Conservation (phyloP, 257 asterid species). For the Ajuga chamaepitys region DNA sequence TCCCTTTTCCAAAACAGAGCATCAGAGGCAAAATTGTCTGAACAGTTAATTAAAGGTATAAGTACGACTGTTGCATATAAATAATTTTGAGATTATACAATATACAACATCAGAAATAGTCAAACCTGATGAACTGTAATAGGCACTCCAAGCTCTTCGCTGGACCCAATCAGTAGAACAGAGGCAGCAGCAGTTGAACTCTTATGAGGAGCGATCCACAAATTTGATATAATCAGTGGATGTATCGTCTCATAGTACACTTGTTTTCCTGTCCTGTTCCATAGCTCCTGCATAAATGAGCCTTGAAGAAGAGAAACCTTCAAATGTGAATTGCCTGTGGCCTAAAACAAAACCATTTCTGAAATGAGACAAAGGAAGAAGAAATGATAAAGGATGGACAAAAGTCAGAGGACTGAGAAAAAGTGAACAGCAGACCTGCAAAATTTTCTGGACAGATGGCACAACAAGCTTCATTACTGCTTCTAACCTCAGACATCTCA, state of each 20-base stretch:
- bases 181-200: constrained; percentile 82
- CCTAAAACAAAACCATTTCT: constrained; percentile 41
- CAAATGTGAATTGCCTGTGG: constrained; percentile 68
- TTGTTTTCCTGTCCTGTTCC: constrained; percentile 78
- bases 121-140: constrained; percentile 89
- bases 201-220: constrained; percentile 61
- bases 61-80: neutral
- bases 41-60: constrained; percentile 8
- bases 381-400: neutral
- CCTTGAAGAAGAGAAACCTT: constrained; percentile 99
- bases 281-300: constrained; percentile 83
- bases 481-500: constrained; percentile 55
- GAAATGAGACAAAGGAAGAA: constrained; percentile 15
- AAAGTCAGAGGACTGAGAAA: constrained; percentile 11
- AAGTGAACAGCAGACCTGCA: constrained; percentile 60
- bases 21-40: constrained; percentile 91
- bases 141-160: constrained; percentile 96
- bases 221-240: constrained; percentile 77
- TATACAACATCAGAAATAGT: neutral
- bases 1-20: constrained; percentile 92
- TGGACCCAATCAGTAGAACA: constrained; percentile 83
- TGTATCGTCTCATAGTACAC: constrained; percentile 74
- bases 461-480: constrained; percentile 55
- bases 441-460: constrained; percentile 80
- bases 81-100: neutral